phyloP scores from a whole-genome alignment of 768 basidiomycete genomes.

The Dacryopinax primogenitus region DNA sequence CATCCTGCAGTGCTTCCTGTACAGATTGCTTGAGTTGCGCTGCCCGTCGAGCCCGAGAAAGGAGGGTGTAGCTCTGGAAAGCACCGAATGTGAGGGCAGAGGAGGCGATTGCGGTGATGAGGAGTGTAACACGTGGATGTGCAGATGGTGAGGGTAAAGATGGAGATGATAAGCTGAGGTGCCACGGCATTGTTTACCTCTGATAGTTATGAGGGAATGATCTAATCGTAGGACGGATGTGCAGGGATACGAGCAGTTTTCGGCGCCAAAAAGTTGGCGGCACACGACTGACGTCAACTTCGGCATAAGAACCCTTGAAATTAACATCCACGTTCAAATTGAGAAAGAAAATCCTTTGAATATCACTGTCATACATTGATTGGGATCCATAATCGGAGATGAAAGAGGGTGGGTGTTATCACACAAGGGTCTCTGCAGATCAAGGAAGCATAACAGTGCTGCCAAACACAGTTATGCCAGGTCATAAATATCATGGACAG shows the following conservation, averaged over 20 bases:
- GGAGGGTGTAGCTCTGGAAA: conserved; percentile 1
- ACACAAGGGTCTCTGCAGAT: too few relatives aligned
- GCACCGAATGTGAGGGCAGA: neutral
- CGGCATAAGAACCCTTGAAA: neutral
- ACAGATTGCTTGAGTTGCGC: neutral
- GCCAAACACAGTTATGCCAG: too few relatives aligned
- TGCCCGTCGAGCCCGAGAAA: neutral
- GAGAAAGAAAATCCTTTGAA: too few relatives aligned
- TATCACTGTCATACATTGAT: neutral
- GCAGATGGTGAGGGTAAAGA: neutral
- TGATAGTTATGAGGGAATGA: neutral
- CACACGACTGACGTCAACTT: neutral
- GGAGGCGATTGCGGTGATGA: conserved; percentile 3
- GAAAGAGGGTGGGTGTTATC: too few relatives aligned
- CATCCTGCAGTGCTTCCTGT: neutral
- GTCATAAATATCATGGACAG: too few relatives aligned
- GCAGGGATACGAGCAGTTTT: neutral
- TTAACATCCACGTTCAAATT: too few relatives aligned
- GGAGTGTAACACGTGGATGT: neutral
- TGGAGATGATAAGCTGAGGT: neutral
- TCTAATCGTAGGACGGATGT: neutral
- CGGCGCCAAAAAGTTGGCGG: neutral
- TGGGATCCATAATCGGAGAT: neutral
- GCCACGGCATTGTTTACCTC: neutral
- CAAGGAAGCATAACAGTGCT: too few relatives aligned